Percentiles rank a stretch among this genome's conserved stretches.
phyloP scores from a whole-genome alignment of 2,329 filamentous ascomycete species.

The Mollisia scopiformis region DNA sequence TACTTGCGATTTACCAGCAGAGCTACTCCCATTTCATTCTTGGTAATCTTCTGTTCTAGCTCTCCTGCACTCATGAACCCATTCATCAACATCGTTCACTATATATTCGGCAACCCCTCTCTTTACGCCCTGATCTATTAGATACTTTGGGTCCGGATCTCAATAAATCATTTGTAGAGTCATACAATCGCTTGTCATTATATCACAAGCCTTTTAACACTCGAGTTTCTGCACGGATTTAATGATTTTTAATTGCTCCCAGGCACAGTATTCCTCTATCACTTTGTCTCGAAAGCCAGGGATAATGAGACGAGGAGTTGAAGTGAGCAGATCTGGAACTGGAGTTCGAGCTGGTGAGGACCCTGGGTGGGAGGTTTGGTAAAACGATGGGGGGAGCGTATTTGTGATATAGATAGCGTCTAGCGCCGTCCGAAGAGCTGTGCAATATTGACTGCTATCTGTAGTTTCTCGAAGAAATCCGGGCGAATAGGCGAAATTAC shows the following conservation, averaged over 20 bases:
- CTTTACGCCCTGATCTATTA: constrained; percentile 36
- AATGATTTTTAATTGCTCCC: constrained; percentile 32
- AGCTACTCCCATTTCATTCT: too few species aligned
- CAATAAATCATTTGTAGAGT: constrained; percentile 35
- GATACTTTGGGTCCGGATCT: constrained; percentile 37
- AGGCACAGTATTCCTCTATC: constrained; percentile 32
- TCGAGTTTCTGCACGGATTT: constrained; percentile 27
- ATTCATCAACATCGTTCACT: constrained; percentile 36
- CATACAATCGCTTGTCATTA: constrained; percentile 27
- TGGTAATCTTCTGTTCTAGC: constrained; percentile 9
- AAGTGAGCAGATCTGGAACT: background rate
- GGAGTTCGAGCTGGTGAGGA: background rate
- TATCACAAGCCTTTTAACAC: constrained; percentile 31
- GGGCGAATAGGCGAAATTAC: too few species aligned
- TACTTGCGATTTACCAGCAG: too few species aligned
- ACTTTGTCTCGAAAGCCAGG: constrained; percentile 28
- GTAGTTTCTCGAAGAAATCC: too few species aligned
- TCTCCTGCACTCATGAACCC: constrained; percentile 18
- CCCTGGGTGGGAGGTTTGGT: background rate
- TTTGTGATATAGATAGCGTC: constrained; percentile 14
- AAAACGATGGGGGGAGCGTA: constrained; percentile 5
- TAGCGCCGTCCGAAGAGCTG: too few species aligned
- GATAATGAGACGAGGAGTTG: constrained; percentile 23
- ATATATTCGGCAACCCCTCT: constrained; percentile 35
- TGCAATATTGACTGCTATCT: too few species aligned